A percentile compares a stretch with the other conserved stretches of the same genome.
Evolutionary conservation across 768 basidiomycete genomes (phyloP).

Genomic region (Lentinula guzmanii): DNA sequence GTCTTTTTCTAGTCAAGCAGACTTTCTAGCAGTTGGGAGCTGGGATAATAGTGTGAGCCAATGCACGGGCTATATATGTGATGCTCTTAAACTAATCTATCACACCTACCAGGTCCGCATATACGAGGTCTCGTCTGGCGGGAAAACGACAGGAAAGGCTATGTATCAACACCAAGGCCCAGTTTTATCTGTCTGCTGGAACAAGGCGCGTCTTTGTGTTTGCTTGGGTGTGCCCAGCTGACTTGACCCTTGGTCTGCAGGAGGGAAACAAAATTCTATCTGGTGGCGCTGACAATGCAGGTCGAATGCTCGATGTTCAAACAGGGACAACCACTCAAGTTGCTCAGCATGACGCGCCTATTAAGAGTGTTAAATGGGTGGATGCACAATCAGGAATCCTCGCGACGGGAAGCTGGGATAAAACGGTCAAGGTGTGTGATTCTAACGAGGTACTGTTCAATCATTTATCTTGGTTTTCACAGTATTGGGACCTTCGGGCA

Average conservation of each 20-base stretch:
- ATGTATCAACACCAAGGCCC: slow-evolving; percentile 90
- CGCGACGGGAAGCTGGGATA: slow-evolving; percentile 97
- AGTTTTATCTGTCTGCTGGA: slow-evolving; percentile 86
- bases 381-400: slow-evolving; percentile 73
- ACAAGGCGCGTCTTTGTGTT: slow-evolving; percentile 52
- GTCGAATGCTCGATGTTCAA: slow-evolving; percentile 85
- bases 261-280: slow-evolving; percentile 90
- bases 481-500: slow-evolving; percentile 93
- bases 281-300: slow-evolving; percentile 92
- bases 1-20: slow-evolving; percentile 78
- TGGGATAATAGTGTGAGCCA: slow-evolving; percentile 87
- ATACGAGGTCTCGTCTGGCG: slow-evolving; percentile 80
- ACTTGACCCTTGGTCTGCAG: slow-evolving; percentile 30
- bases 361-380: slow-evolving; percentile 78
- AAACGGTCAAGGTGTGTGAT: slow-evolving; percentile 77
- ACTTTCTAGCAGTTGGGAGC: slow-evolving; percentile 87
- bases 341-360: slow-evolving; percentile 86
- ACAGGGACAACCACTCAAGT: slow-evolving; percentile 81
- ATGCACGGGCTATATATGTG: slow-evolving; percentile 8
- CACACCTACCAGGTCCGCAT: slow-evolving; percentile 64
- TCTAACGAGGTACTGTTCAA: slow-evolving; percentile 1
- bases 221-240: not conserved
- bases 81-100: slow-evolving; percentile 3
- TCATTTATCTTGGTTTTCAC: slow-evolving; percentile 5
- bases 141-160: slow-evolving; percentile 83